A percentile compares a stretch with the other conserved stretches of the same genome.
These are phyloP conservation scores for Termitomyces sp. DNA, from an alignment of 768 basidiomycete genomes.

Conservation along the genomic window DNA sequence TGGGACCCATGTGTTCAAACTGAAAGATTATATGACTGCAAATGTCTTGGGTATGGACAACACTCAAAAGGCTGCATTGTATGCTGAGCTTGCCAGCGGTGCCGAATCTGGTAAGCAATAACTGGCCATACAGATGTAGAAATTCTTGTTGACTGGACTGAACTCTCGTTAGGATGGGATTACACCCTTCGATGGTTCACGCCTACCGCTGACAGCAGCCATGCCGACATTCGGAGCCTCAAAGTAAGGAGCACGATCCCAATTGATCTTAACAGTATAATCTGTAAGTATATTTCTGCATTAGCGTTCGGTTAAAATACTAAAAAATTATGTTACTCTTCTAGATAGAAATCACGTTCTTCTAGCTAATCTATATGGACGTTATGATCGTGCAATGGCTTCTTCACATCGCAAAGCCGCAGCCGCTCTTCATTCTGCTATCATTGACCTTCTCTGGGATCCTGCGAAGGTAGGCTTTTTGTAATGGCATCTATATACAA, in stretches of 20 bases:
- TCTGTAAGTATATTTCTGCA: slow-evolving; percentile 52
- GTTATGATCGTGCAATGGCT: slow-evolving; percentile 34
- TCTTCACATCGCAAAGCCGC: slow-evolving; percentile 53
- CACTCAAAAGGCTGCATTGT: slow-evolving; percentile 55
- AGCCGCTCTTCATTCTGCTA: slow-evolving; percentile 50
- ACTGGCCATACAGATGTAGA: background rate
- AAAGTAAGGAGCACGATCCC: slow-evolving; percentile 68
- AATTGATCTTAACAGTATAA: slow-evolving; percentile 78
- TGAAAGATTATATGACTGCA: slow-evolving; percentile 69
- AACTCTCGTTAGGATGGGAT: slow-evolving; percentile 35
- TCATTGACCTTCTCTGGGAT: slow-evolving; percentile 89
- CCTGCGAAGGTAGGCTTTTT: slow-evolving; percentile 39
- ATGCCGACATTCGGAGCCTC: slow-evolving; percentile 57
- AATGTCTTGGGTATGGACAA: slow-evolving; percentile 64
- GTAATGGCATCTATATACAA: background rate
- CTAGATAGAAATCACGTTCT: slow-evolving; percentile 59
- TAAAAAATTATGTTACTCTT: background rate
- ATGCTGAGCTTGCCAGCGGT: slow-evolving; percentile 82
- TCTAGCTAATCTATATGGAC: slow-evolving; percentile 55
- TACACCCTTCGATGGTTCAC: slow-evolving; percentile 48
- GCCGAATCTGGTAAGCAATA: slow-evolving; percentile 65
- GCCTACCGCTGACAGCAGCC: slow-evolving; percentile 27
- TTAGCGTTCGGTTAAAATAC: background rate
- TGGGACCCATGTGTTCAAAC: slow-evolving; percentile 4
- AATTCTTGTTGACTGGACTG: background rate